Evolutionary conservation across 306 rosid genomes (phyloP).

Genomic region (Glycyrrhiza uralensis): DNA sequence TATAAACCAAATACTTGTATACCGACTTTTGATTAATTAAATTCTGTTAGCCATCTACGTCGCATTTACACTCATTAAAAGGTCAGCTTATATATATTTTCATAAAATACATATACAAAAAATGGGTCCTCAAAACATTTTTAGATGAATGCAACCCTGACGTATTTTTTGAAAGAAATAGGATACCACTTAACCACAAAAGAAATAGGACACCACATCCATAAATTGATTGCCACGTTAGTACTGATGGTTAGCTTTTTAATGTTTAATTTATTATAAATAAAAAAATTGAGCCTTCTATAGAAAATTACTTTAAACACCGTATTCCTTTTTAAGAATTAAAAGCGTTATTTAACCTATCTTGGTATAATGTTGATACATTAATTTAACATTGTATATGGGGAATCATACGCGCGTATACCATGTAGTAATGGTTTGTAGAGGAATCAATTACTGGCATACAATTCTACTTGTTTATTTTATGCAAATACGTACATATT

Average conservation of each 20-base stretch:
- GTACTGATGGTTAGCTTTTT: background rate
- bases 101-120: background rate
- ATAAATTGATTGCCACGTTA: background rate
- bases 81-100: too few relatives aligned
- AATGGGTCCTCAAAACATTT: background rate
- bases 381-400: too few relatives aligned
- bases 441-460: too few relatives aligned
- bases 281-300: background rate
- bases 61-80: background rate
- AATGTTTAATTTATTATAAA: background rate
- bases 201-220: background rate
- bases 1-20: background rate
- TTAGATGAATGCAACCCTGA: background rate
- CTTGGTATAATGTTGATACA: too few relatives aligned
- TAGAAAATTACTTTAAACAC: background rate
- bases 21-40: background rate
- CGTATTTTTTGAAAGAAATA: background rate
- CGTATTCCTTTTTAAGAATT: too few relatives aligned
- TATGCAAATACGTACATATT: too few relatives aligned
- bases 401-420: too few relatives aligned
- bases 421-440: too few relatives aligned
- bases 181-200: background rate
- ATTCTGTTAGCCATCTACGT: background rate
- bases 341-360: too few relatives aligned
- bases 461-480: too few relatives aligned